Conservation (phyloP, 495 filamentous ascomycete genomes). For the Hypoxylon trugodes region DNA sequence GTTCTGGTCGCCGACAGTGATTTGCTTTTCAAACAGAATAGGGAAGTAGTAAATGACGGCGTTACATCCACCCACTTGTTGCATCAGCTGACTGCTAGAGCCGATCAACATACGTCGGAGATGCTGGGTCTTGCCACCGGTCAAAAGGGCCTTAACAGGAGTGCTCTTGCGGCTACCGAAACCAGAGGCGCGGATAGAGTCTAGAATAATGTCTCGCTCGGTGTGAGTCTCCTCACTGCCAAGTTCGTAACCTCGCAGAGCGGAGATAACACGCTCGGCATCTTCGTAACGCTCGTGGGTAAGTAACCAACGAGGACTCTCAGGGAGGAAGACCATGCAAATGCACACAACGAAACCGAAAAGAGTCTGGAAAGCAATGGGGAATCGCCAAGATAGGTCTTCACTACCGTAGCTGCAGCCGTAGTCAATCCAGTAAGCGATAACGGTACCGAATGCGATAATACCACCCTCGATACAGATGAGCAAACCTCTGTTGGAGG, state of each 20-base stretch:
- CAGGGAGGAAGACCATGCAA: conserved; percentile 71
- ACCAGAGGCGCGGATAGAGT: conserved; percentile 63
- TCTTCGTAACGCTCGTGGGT: conserved; percentile 70
- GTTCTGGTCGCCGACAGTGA: conserved; percentile 34
- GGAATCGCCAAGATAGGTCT: conserved; percentile 74
- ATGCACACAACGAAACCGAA: conserved; percentile 69
- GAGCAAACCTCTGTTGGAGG: conserved; percentile 74
- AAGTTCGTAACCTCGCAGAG: conserved; percentile 63
- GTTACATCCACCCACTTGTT: conserved; percentile 75
- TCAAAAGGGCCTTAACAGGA: conserved; percentile 60
- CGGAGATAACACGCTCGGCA: conserved; percentile 68
- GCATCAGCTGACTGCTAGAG: conserved; percentile 68
- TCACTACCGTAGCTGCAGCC: conserved; percentile 68
- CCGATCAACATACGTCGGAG: conserved; percentile 65
- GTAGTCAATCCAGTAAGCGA: conserved; percentile 81
- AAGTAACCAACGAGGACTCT: conserved; percentile 77
- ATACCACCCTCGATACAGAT: conserved; percentile 81
- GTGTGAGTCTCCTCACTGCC: conserved; percentile 60
- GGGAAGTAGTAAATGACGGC: conserved; percentile 75
- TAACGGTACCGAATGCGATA: conserved; percentile 74
- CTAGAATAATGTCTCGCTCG: conserved; percentile 66
- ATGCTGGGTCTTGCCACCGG: conserved; percentile 66
- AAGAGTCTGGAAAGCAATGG: conserved; percentile 76
- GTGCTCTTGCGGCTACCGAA: conserved; percentile 48
- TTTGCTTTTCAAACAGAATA: conserved; percentile 49